Evolutionary conservation across 2,329 filamentous ascomycete genomes (phyloP).

Genomic region (Amylocarpus encephaloides): DNA sequence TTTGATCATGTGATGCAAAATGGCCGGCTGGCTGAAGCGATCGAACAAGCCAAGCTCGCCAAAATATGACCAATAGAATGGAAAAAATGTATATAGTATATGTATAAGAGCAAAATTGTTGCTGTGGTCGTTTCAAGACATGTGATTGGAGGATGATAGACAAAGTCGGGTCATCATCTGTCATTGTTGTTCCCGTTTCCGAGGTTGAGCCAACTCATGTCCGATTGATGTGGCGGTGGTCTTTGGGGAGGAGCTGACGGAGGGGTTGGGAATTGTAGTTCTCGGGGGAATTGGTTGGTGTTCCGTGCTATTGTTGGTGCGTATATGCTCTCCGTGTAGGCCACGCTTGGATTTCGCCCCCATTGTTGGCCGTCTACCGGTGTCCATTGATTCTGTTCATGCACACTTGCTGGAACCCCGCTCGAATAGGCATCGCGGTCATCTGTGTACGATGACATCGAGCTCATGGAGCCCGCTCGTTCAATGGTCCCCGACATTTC

Average conservation of each 20-base stretch:
- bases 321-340: constrained; percentile 37
- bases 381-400: constrained; percentile 29
- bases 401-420: constrained; percentile 54
- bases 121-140: neutral
- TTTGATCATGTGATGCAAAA: neutral
- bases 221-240: constrained; percentile 38
- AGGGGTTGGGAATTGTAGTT: constrained; percentile 16
- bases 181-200: constrained; percentile 31
- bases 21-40: neutral
- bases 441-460: constrained; percentile 26
- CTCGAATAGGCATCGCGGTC: constrained; percentile 50
- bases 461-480: constrained; percentile 42
- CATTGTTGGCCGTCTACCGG: constrained; percentile 37
- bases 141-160: neutral
- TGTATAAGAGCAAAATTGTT: neutral
- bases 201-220: constrained; percentile 79
- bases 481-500: constrained; percentile 58
- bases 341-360: constrained; percentile 37
- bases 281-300: constrained; percentile 20
- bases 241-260: constrained; percentile 11
- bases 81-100: constrained; percentile 1
- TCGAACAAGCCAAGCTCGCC: neutral
- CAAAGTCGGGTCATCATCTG: neutral
- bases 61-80: neutral
- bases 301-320: constrained; percentile 36